phyloP scores from a whole-genome alignment of 441 rosid genomes.

The Mallotus japonicus region DNA sequence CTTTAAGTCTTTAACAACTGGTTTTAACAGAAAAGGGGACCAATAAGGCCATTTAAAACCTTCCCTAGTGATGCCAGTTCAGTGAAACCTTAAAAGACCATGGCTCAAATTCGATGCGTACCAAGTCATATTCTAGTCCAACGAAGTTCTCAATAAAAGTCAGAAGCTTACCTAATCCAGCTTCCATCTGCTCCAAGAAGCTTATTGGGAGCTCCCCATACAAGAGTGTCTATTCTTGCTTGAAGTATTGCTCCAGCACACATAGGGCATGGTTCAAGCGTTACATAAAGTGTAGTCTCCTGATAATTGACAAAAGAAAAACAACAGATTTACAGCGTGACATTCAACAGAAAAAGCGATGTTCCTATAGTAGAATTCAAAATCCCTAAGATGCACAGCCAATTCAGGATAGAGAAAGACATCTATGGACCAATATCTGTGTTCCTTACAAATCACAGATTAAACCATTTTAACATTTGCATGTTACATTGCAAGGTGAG shows the following conservation, averaged over 20 bases:
- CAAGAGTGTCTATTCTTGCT: slow-evolving; percentile 80
- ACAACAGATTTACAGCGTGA: neutral
- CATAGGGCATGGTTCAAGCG: slow-evolving; percentile 97
- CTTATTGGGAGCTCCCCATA: slow-evolving; percentile 99
- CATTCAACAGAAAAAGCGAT: neutral
- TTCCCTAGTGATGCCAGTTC: no score
- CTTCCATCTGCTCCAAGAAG: slow-evolving; percentile 99
- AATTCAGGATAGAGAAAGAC: neutral
- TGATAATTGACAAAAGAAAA: slow-evolving; percentile 28
- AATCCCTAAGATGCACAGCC: neutral
- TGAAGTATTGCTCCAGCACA: slow-evolving; percentile 99
- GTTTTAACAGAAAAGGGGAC: neutral
- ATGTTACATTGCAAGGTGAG: neutral
- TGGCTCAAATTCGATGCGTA: no score
- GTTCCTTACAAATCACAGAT: neutral
- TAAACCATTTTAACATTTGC: neutral
- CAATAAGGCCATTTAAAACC: neutral
- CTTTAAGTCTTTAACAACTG: neutral
- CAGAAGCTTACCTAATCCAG: slow-evolving; percentile 69
- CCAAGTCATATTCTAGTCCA: neutral
- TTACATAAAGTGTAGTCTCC: slow-evolving; percentile 87
- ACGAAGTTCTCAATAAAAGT: neutral
- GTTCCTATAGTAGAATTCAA: neutral
- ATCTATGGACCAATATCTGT: neutral
- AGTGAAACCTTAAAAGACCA: no score